Base-by-base conservation (phyloP, 805 yeast species). In the Tetrapisispora namnaoensis region DNA sequence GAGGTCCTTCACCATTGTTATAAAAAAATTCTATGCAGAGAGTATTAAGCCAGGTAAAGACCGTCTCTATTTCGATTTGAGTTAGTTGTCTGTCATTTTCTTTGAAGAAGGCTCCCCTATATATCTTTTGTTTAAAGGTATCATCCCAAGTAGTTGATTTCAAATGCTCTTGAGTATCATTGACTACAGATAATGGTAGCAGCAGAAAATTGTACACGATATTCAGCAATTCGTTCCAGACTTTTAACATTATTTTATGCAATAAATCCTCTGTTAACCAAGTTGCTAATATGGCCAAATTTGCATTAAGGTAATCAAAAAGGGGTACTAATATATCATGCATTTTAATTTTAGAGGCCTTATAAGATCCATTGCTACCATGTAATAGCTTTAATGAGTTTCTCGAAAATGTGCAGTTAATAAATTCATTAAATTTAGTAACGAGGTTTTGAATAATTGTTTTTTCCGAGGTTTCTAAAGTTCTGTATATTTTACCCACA, bases 1-100 rank as follows among this genome's bases (percentile, higher is more conserved):
- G 76, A 0, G 93, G 93, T 0, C 95, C 95, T 34, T 82, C 82
- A 0, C 95, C 95, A 42, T 77, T 81, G 57, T 85, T 81, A 62
- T 87, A 79, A 67, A 88, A 87, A 60, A 86, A 87, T 50, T 81
- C 90, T 44, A 76, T 62, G 47, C 87, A 76, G n/a, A 84, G 63
- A 6, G 75, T 70, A 44, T 76, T 69, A 21, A 88, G 62, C 95
- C 95, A 87, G 0, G 77, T 70, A 52, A 82, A 80, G 0, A 86
- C 77, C 1, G 82, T 76, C 46, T 82, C 87, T 30, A 84, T 67
- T 58, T 88, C 95, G 21, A 66, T 69, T 28, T 69, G 67, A 0
- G 83, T 74, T 45, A 87, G 65, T 17, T 78, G 77, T 41, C 76
- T 72, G 2, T 80, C 82, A 57, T 70, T 77, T 0, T 80, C 81